phyloP scores from a whole-genome alignment of 129 eudicot species.

The Lactuca sativa region DNA sequence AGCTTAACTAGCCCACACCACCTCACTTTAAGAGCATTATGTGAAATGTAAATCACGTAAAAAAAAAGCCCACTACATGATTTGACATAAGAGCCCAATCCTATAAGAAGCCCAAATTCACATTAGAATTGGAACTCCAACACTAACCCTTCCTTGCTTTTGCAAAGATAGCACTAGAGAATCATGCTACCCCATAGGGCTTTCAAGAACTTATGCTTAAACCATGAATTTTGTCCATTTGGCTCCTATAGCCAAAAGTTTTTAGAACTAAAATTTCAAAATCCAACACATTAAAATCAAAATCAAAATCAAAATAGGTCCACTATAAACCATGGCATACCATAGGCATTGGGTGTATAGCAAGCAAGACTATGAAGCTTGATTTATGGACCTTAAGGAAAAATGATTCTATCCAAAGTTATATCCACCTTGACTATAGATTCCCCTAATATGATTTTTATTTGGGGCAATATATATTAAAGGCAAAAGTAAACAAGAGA shows the following conservation, averaged over 20 bases:
- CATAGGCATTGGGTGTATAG: slow-evolving; percentile 20
- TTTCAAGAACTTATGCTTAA: neutral
- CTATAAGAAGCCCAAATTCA: neutral
- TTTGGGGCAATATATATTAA: slow-evolving; percentile 15
- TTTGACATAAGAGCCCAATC: neutral
- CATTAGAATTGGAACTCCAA: neutral
- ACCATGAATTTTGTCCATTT: slow-evolving; percentile 3
- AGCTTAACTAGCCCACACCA: neutral
- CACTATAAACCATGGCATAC: slow-evolving; percentile 11
- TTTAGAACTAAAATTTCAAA: neutral
- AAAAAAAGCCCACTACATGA: no score
- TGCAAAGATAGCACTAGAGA: neutral
- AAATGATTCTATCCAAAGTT: slow-evolving; percentile 16
- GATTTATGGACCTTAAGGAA: slow-evolving; percentile 14
- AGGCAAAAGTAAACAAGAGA: slow-evolving; percentile 13
- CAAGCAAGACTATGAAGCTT: slow-evolving; percentile 20
- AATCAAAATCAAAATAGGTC: neutral
- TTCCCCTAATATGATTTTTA: slow-evolving; percentile 25
- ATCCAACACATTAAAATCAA: slow-evolving; percentile 1
- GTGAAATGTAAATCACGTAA: neutral
- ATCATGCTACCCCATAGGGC: neutral
- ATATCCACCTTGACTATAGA: slow-evolving; percentile 6
- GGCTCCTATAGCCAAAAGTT: slow-evolving; percentile 17
- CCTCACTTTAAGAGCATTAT: neutral
- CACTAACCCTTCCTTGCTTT: neutral